Evolutionary conservation across 2,329 filamentous ascomycete species (phyloP), one percentile per base, ranked within the genome.

Genomic region (Achaetomium macrosporum): DNA sequence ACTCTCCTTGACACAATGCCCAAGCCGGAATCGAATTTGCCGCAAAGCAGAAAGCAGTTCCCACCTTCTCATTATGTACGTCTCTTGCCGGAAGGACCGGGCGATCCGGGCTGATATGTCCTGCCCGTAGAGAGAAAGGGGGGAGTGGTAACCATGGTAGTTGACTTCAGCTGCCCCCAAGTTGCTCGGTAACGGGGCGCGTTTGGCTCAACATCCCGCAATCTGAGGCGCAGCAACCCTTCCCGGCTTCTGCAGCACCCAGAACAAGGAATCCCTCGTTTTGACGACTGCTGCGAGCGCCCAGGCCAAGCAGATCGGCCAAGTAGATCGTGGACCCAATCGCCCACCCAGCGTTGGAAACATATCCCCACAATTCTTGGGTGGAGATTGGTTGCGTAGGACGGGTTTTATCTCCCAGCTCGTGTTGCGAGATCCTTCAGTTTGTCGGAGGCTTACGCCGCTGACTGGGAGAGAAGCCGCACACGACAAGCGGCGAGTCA

Each of bases 401-500:
- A n/a, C n/a, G n/a, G n/a, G n/a, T n/a, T n/a, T n/a, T 54, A 19
- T 43, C 53, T 51, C 53, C n/a, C 43, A 36, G 19, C 53, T 53
- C 46, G 54, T 50, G 46, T 55, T 49, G 44, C 29, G 12, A 42
- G 36, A 13, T 16, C 35, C 17, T 16, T 45, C 39, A 43, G 20
- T 30, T 39, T 53, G 50, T 41, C 54, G 39, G 13, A 42, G 42
- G 45, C 47, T 47, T 44, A 54, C 46, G 44, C 50, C 49, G 47
- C 33, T 13, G 40, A 43, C 17, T n/a, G 29, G 33, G 19, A 25
- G 29, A 42, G 35, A 37, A 17, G 41, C 42, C 42, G 36, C 50
- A 50, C 39, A 56, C 46, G 13, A 47, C 44, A 49, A 55, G 46
- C 51, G 49, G 47, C 56, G 46, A 56, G 53, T 56, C 47, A 54